Evolutionary conservation across 1,139 yeast species (phyloP).

Genomic region (Candida neerlandica): DNA sequence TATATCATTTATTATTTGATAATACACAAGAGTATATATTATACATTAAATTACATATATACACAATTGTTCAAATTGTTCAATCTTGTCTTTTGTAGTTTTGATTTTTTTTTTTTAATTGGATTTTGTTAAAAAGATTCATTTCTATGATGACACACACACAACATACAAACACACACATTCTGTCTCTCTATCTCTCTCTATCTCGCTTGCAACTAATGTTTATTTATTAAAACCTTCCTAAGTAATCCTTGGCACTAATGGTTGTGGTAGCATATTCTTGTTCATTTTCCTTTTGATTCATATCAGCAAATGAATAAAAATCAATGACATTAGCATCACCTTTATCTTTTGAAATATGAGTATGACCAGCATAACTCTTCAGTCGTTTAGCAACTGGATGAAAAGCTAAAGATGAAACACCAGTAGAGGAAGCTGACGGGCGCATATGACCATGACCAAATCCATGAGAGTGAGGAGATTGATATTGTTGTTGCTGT

Average conservation of each 20-base stretch:
- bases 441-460: neutral
- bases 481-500: no score
- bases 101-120: no score
- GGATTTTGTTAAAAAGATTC: no score
- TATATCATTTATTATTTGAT: no score
- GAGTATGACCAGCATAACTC: slow-evolving; percentile 18
- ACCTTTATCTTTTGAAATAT: slow-evolving; percentile 7
- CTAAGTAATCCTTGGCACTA: slow-evolving; percentile 19
- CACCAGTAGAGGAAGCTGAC: slow-evolving; percentile 1
- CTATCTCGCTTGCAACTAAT: no score
- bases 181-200: no score
- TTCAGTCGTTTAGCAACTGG: slow-evolving; percentile 12
- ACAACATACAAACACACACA: no score
- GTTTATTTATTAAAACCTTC: slow-evolving; percentile 8
- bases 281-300: slow-evolving; percentile 17
- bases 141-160: no score
- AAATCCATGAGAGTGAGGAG: neutral
- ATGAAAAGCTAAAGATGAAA: neutral
- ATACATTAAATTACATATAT: no score
- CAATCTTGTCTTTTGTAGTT: no score
- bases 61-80: no score
- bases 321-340: slow-evolving; percentile 24
- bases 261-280: slow-evolving; percentile 17
- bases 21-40: no score
- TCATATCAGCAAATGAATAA: slow-evolving; percentile 38